A percentile compares a stretch with the other conserved stretches of the same genome.
Evolutionary conservation across 495 filamentous ascomycete species (phyloP).

Genomic region (Podospora pseudocomata): DNA sequence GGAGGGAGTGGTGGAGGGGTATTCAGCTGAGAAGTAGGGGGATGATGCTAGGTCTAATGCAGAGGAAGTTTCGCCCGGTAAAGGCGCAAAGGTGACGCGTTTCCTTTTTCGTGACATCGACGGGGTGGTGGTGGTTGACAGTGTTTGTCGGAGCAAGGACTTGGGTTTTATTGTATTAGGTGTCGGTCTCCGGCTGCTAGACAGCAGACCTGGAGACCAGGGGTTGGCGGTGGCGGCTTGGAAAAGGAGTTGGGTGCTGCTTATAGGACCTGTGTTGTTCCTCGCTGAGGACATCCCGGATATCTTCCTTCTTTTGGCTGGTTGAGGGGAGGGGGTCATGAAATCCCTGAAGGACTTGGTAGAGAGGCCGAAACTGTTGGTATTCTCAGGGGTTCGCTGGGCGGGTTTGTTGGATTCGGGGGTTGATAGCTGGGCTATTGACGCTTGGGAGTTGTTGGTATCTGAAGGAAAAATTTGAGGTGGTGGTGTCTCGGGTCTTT

Average conservation of each 20-base stretch:
- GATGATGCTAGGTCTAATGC: neutral
- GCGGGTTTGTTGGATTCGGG: slow-evolving; percentile 22
- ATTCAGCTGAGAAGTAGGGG: neutral
- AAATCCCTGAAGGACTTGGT: slow-evolving; percentile 33
- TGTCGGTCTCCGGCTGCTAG: neutral
- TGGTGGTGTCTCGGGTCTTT: neutral
- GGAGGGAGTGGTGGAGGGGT: neutral
- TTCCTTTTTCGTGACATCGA: neutral
- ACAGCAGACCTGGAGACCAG: neutral
- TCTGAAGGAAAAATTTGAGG: neutral
- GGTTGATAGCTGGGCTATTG: slow-evolving; percentile 22
- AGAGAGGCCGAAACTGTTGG: slow-evolving; percentile 24
- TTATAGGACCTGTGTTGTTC: neutral
- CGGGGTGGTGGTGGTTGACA: neutral
- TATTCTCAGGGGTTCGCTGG: slow-evolving; percentile 27
- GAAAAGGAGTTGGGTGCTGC: neutral
- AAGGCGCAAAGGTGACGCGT: neutral
- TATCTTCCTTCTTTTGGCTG: slow-evolving; percentile 18
- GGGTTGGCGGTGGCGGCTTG: neutral
- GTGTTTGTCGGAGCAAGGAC: neutral
- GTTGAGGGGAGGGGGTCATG: slow-evolving; percentile 29
- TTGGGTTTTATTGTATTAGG: neutral
- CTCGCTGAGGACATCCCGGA: slow-evolving; percentile 2
- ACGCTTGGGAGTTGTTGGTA: slow-evolving; percentile 7
- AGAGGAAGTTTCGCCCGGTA: neutral